Percentiles rank a stretch among this genome's conserved stretches.
phyloP scores from a whole-genome alignment of 2,329 filamentous ascomycete genomes.

The Colletotrichum trifolii region DNA sequence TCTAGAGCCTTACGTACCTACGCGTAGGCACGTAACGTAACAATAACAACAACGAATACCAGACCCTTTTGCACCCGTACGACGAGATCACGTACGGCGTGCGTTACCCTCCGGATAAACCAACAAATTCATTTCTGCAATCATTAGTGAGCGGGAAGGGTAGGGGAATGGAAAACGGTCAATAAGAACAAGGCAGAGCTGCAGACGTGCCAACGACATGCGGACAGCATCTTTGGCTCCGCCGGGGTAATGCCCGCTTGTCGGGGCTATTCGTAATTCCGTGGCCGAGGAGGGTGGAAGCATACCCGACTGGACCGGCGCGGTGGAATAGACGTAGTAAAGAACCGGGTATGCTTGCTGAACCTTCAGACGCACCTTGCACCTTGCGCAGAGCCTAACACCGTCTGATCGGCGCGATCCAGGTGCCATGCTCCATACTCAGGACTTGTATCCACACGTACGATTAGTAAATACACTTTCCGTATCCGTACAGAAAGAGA shows the following conservation, averaged over 20 bases:
- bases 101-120: too few relatives aligned
- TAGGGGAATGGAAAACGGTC: constrained; percentile 6
- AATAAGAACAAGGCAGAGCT: constrained; percentile 31
- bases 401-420: constrained; percentile 30
- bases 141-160: constrained; percentile 11
- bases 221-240: not conserved
- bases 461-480: too few relatives aligned
- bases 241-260: constrained; percentile 30
- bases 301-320: constrained; percentile 19
- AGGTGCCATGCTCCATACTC: not conserved
- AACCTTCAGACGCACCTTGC: constrained; percentile 6
- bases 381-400: constrained; percentile 20
- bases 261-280: constrained; percentile 26
- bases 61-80: too few relatives aligned
- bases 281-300: constrained; percentile 25
- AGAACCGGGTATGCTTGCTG: constrained; percentile 16
- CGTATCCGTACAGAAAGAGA: too few relatives aligned
- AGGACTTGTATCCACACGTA: too few relatives aligned
- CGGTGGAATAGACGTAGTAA: constrained; percentile 1
- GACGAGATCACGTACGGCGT: too few relatives aligned
- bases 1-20: too few relatives aligned
- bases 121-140: constrained; percentile 24
- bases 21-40: too few relatives aligned
- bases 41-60: too few relatives aligned
- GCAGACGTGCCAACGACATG: not conserved